A percentile compares a stretch with the other conserved stretches of the same genome.
Evolutionary conservation across 352 stramenopile species (phyloP).

Genomic region (Phytophthora tentaculata): DNA sequence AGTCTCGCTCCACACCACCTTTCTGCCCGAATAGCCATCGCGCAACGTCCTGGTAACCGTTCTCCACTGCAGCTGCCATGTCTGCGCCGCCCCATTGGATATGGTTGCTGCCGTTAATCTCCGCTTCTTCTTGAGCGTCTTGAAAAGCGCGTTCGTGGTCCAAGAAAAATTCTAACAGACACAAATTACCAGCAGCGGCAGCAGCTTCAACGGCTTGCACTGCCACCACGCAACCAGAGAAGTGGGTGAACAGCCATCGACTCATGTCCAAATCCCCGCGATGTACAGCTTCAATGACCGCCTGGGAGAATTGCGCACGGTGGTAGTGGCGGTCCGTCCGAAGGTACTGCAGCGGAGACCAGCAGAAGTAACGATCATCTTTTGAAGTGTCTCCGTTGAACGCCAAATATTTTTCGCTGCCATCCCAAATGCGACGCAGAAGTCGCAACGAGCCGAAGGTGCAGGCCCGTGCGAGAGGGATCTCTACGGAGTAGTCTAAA

Average conservation of each 20-base stretch:
- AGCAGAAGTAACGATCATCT: conserved; percentile 1
- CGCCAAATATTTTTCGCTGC: conserved; percentile 17
- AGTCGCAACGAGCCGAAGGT: conserved; percentile 24
- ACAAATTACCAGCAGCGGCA: conserved; percentile 15
- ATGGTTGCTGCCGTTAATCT: conserved; percentile 20
- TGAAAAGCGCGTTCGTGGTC: conserved; percentile 4
- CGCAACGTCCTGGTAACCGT: conserved; percentile 19
- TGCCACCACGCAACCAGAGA: conserved; percentile 22
- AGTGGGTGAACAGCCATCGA: conserved; percentile 33
- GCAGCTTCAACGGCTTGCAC: conserved; percentile 33
- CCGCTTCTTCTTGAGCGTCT: conserved; percentile 2
- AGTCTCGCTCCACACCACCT: conserved; percentile 30
- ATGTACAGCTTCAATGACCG: conserved; percentile 25
- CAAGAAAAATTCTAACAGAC: conserved; percentile 28
- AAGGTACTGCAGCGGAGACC: conserved; percentile 26
- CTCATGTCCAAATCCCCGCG: conserved; percentile 21
- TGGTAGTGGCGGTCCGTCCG: conserved; percentile 26
- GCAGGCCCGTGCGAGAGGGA: conserved; percentile 27
- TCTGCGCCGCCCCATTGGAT: conserved; percentile 35
- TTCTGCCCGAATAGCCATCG: conserved; percentile 35
- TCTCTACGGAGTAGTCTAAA: conserved; percentile 29
- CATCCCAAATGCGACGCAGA: conserved; percentile 24
- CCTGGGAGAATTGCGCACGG: conserved; percentile 29
- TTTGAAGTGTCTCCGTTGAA: not conserved
- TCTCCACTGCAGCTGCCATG: conserved; percentile 34